These are phyloP conservation scores for Boletus edulis DNA, from an alignment of 768 basidiomycete genomes.

Conservation along the genomic window DNA sequence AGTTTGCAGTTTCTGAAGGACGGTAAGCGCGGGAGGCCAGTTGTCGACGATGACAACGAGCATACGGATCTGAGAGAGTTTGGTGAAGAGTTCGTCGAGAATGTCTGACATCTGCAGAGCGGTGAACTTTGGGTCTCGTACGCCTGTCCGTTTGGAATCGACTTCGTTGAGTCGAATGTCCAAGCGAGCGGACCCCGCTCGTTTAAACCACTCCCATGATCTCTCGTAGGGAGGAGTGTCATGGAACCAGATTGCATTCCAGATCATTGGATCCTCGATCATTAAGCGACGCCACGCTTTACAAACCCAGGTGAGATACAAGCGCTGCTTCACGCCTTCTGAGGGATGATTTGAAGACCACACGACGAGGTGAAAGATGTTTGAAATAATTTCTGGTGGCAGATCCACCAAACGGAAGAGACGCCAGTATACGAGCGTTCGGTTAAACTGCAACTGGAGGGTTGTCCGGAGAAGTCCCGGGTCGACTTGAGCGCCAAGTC, in stretches of 20 bases:
- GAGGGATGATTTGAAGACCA: constrained; percentile 47
- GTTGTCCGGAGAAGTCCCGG: constrained; percentile 9
- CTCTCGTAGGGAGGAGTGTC: constrained; percentile 49
- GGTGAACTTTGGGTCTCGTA: constrained; percentile 35
- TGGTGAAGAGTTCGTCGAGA: constrained; percentile 49
- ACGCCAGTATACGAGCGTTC: constrained; percentile 33
- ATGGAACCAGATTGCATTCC: constrained; percentile 67
- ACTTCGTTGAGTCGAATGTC: constrained; percentile 61
- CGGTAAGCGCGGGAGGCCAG: constrained; percentile 51
- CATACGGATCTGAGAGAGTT: constrained; percentile 56
- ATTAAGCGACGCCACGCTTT: constrained; percentile 51
- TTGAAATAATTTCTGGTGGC: constrained; percentile 61
- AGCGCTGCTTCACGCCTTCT: constrained; percentile 38
- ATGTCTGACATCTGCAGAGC: constrained; percentile 43
- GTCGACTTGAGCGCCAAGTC: constrained; percentile 19
- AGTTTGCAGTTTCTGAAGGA: constrained; percentile 48
- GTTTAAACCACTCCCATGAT: constrained; percentile 54
- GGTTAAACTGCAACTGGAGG: constrained; percentile 18
- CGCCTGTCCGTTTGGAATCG: constrained; percentile 23
- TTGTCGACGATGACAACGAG: constrained; percentile 55
- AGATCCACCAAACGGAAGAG: constrained; percentile 60
- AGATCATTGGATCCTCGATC: constrained; percentile 48
- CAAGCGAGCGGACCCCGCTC: constrained; percentile 52
- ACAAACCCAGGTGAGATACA: constrained; percentile 59
- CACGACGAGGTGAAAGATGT: constrained; percentile 59